These are phyloP conservation scores for Apostasia shenzhenica DNA, from an alignment of 106 monocot genomes.

Conservation along the genomic window DNA sequence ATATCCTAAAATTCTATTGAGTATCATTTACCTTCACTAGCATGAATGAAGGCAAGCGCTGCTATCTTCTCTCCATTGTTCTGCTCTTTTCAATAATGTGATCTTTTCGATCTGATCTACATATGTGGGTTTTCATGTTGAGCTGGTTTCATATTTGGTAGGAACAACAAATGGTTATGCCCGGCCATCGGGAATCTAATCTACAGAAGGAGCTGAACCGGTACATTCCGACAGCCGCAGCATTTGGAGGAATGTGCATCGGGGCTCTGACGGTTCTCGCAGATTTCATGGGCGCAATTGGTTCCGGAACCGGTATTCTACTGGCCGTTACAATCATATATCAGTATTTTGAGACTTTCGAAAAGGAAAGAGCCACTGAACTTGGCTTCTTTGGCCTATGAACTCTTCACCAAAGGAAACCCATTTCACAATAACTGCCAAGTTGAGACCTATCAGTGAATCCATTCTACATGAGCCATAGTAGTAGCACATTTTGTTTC, in stretches of 20 bases:
- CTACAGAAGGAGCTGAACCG: slow-evolving; percentile 16
- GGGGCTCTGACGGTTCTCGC: slow-evolving; percentile 50
- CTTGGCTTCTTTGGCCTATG: slow-evolving; percentile 17
- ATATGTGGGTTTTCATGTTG: too few species aligned
- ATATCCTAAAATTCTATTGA: too few species aligned
- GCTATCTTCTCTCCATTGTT: too few species aligned
- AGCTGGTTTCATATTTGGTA: not conserved
- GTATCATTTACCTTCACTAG: too few species aligned
- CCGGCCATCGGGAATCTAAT: slow-evolving; percentile 17
- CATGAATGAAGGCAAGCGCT: too few species aligned
- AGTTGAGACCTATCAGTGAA: not conserved
- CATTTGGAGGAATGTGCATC: slow-evolving; percentile 56
- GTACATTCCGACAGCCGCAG: slow-evolving; percentile 18
- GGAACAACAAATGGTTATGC: slow-evolving; percentile 30
- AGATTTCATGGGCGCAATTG: slow-evolving; percentile 63
- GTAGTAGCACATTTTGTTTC: not conserved
- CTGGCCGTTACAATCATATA: slow-evolving; percentile 31
- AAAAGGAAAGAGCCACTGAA: slow-evolving; percentile 18
- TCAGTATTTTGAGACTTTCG: slow-evolving; percentile 16
- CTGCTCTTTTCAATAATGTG: too few species aligned
- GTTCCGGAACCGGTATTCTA: slow-evolving; percentile 53
- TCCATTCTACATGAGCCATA: not conserved
- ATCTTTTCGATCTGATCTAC: too few species aligned
- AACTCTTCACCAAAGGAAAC: not conserved
- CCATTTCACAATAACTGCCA: not conserved